These are phyloP conservation scores for Suillus placidus DNA, from an alignment of 768 basidiomycete species.

Conservation along the genomic window DNA sequence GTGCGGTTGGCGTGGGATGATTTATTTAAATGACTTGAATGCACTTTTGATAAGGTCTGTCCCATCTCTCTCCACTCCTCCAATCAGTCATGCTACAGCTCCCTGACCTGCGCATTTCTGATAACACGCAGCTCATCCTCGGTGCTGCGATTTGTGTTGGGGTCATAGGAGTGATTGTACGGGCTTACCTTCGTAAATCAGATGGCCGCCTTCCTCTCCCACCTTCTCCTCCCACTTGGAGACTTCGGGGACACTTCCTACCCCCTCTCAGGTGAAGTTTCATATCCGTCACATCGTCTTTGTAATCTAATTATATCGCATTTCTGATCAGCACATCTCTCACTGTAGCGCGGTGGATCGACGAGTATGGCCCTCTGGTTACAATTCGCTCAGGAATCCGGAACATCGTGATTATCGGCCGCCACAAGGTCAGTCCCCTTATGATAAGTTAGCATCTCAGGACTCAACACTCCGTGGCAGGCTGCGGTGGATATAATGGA, in stretches of 20 bases:
- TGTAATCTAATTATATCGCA: neutral
- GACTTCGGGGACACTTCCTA: neutral
- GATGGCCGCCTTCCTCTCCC: neutral
- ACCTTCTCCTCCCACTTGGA: neutral
- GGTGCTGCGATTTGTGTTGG: neutral
- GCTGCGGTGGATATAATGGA: too few relatives aligned
- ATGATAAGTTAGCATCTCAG: neutral
- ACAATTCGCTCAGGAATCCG: neutral
- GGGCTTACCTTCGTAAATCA: neutral
- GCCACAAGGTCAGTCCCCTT: neutral
- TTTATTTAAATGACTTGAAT: neutral
- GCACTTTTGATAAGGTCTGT: neutral
- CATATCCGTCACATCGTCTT: neutral
- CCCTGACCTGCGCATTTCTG: neutral
- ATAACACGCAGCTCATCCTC: neutral
- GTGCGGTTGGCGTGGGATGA: neutral
- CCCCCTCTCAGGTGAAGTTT: neutral
- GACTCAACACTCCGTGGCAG: neutral
- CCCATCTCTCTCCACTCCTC: neutral
- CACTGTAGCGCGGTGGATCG: neutral
- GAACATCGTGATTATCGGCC: neutral
- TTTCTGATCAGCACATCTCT: neutral
- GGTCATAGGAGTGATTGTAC: neutral
- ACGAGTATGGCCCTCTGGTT: neutral
- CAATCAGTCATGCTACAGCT: neutral